A percentile compares a stretch with the other conserved stretches of the same genome.
Conservation (phyloP, 257 asterid genomes). For the Przewalskia tangutica region DNA sequence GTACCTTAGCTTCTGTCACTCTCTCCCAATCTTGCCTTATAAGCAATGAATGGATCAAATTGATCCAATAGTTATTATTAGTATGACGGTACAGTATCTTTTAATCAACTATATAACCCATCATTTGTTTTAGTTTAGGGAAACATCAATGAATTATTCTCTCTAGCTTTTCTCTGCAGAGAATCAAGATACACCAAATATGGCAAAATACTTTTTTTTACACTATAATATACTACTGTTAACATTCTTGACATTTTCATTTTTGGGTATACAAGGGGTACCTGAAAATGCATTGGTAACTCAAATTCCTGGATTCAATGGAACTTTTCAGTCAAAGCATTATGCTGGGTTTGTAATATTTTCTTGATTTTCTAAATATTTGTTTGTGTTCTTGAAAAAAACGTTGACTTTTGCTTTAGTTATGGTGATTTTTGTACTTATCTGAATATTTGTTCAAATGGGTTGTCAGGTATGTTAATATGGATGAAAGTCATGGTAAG, state of each 20-base stretch:
- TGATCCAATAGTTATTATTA: background rate
- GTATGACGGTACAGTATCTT: background rate
- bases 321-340: constrained; percentile 70
- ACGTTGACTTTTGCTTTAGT: background rate
- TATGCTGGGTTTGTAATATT: constrained; percentile 56
- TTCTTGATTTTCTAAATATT: background rate
- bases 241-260: constrained; percentile 2
- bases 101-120: background rate
- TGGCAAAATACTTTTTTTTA: background rate
- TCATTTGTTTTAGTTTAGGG: background rate
- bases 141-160: background rate
- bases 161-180: background rate
- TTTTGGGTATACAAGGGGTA: constrained; percentile 31
- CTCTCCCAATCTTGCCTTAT: background rate
- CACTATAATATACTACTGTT: background rate
- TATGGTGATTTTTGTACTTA: constrained; percentile 3
- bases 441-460: background rate
- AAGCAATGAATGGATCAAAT: background rate
- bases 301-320: constrained; percentile 62
- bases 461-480: constrained; percentile 52
- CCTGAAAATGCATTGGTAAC: constrained; percentile 57
- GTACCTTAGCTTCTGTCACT: background rate
- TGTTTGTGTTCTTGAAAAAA: too few relatives aligned
- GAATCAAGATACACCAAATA: background rate
- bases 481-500: constrained; percentile 60